Evolutionary conservation across 805 yeast genomes (phyloP), one percentile per base, ranked within the genome.

Genomic region (Naumovozyma castellii): DNA sequence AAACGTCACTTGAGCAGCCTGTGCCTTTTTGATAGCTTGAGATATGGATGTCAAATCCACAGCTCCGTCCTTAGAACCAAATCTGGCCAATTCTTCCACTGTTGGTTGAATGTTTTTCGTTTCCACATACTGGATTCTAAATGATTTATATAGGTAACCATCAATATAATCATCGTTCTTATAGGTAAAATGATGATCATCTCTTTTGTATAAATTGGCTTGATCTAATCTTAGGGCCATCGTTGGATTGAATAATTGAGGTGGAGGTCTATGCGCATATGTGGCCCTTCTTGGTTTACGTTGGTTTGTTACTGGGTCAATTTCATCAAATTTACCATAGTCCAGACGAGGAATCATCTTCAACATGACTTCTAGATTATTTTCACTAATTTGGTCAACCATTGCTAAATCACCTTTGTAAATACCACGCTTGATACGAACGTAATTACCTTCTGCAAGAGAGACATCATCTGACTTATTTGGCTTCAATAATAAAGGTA

Each of bases 351-450:
- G 98, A 27, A 92, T 94, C 47, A 92, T 69, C 56, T 85, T 85
- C 51, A 94, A 77, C 53, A 94, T 75, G n/a, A 86, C 97, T 59
- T 90, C 97, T 50, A 92, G 72, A 39, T 96, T 97, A 57, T 85
- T 90, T 55, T 92, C 97, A 44, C 94, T 83, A 46, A 92, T 72
- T 57, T 88, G 87, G 52, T 87, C 95, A 37, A 92, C 95, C 36
- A 86, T 75, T 17, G 96, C 98, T 48, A 92, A 69, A 61, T 92
- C 98, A 38, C 90, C 90, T 54, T 84, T 84, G 61, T 90, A 88
- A 54, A 81, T 82, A 46, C 98, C 97, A 46, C 95, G 75, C 53
- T 83, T 81, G 47, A 92, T 73, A 48, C 98, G 74, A 38, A 92
- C 94, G 61, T 90, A 92, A 22, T 86, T 77, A 17, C 98, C 98